Conservation (phyloP, 2,329 filamentous ascomycete species). For the Eurotiales sp. region DNA sequence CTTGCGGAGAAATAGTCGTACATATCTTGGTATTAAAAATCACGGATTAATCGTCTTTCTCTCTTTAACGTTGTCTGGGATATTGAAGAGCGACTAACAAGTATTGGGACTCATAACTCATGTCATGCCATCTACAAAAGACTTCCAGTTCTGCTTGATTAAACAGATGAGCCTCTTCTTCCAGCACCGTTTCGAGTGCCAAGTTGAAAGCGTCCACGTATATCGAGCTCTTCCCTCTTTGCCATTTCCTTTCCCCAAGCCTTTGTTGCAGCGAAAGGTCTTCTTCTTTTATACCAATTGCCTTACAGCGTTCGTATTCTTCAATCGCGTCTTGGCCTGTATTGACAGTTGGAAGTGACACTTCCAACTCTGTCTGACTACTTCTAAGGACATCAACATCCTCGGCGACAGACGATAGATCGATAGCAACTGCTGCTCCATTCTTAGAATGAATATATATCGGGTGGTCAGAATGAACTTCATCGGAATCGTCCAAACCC, state of each 20-base stretch:
- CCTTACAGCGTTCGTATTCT: constrained; percentile 69
- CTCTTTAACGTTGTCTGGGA: not conserved
- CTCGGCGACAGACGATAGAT: constrained; percentile 34
- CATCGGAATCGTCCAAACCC: not conserved
- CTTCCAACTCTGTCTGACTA: constrained; percentile 65
- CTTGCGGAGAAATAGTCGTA: constrained; percentile 88
- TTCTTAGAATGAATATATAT: constrained; percentile 13
- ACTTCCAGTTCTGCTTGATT: constrained; percentile 71
- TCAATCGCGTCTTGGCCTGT: constrained; percentile 69
- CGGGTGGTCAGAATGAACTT: not conserved
- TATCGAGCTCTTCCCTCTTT: constrained; percentile 76
- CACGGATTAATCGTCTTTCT: constrained; percentile 11
- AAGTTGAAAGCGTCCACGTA: constrained; percentile 98
- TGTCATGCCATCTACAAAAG: constrained; percentile 68
- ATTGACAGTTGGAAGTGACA: constrained; percentile 63
- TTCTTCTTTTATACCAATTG: constrained; percentile 45
- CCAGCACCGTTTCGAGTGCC: constrained; percentile 80
- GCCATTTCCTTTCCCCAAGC: constrained; percentile 61
- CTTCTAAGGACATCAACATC: constrained; percentile 26
- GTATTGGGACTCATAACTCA: constrained; percentile 86
- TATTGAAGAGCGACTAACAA: constrained; percentile 55
- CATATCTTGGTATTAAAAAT: constrained; percentile 59
- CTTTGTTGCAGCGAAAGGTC: constrained; percentile 46
- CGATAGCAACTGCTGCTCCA: constrained; percentile 36
- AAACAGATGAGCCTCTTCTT: constrained; percentile 86